Base-by-base conservation (phyloP, 2,329 filamentous ascomycete genomes). In the Calonectria hongkongensis region DNA sequence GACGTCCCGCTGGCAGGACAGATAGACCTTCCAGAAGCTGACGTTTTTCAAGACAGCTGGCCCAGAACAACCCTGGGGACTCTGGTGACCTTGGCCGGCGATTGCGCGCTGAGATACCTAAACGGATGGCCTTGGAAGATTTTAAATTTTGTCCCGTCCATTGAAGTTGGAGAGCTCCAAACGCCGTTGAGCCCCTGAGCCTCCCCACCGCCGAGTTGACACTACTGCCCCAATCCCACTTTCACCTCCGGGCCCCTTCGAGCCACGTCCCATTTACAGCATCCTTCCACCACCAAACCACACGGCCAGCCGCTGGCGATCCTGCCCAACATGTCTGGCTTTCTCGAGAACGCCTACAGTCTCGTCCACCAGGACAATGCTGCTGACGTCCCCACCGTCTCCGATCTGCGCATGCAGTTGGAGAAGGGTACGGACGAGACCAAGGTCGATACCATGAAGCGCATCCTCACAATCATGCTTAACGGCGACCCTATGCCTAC, bases 291-390 rank as follows among this genome's bases (percentile, higher is more conserved):
- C 73, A 73, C 60, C 36, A 75, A 66, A 39, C 73, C 68, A 60
- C 70, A 78, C 73, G 72, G 76, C 75, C 75, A 77, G 73, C 70
- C 54, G 70, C 71, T 74, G 76, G 71, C 73, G 63, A 75, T 68
- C 54, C 71, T 74, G 74, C 80, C 83, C 90, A 94, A 79, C 86
- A 99, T 98, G 96, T 94, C 96, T 87, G 94, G 94, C 79, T 98
- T 98, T 85, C 91, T 98, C 76, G 97, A 99, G 84, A 94, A 94
- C 85, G 91, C 97, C 78, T 99, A 98, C 90, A 98, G 95, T 87
- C 88, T 99, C 87, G 95, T 99, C 86, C 96, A 98, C 86, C 93
- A 97, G 91, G 97, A 99, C 91, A 98, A 98, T 89, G 91, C 95
- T 75, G 94, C 96, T 79, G 97, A 98, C 85, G 93, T 97, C 81